Base-by-base conservation (phyloP, 2,329 filamentous ascomycete genomes). In the Huntiella savannae region DNA sequence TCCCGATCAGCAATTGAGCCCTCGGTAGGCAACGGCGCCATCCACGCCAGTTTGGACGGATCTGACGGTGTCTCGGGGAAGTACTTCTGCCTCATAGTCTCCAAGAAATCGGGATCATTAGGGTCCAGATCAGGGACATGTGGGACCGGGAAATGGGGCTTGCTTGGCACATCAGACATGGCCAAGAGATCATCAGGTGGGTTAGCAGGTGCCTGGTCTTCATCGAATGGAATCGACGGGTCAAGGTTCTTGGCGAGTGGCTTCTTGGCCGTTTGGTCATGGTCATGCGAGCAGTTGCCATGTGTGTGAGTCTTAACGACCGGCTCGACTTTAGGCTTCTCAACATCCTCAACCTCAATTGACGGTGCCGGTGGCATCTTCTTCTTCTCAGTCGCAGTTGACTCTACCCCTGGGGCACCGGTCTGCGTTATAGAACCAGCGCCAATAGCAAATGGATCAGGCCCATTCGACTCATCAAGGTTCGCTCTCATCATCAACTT, bases 51-150 rank as follows among this genome's bases (percentile, higher is more conserved):
- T 45, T 83, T 80, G 49, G 79, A 77, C 0, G 87, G 86, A 60
- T 95, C 84, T 46, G 86, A 76, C 2, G 87, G 77, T 1, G 94
- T 77, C 51, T 77, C 75, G 10, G 91, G 87, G 62, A 95, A 98
- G 70, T 94, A 98, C 61, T 95, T 94, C 16, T 77, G 65, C 67
- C 94, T 87, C 4, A 98, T 75, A 48, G 83, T 79, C 40, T 74
- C 63, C 49, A 96, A 77, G 64, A 96, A 96, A 56, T 84, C 70
- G 0, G 83, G 79, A 49, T 87, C 83, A 34, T 75, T 68, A 0
- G 87, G 86, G 59, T 96, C 84, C 52, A 96, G 79, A 49, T 85
- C 79, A 8, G 82, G 81, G 37, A 56, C 58, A 7, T 60, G 67
- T 2, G 61, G 64, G n/a, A 60, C 61, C 7, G 77, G 79, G 60